A percentile compares a stretch with the other conserved stretches of the same genome.
phyloP scores from a whole-genome alignment of 352 stramenopile genomes.

The Peronospora belbahrii region DNA sequence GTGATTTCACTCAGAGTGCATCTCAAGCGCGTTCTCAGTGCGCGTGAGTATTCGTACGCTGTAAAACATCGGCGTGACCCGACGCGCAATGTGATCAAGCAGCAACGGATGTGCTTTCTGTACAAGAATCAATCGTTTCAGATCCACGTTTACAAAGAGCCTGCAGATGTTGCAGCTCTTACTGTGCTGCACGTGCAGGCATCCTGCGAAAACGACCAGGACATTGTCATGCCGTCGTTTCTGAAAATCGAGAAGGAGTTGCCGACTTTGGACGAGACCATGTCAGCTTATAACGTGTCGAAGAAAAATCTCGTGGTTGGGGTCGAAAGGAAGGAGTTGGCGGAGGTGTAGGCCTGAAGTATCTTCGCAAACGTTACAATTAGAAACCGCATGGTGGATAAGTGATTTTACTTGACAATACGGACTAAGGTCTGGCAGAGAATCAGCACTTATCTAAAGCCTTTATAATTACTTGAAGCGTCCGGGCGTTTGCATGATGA shows the following conservation, averaged over 20 bases:
- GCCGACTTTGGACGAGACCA: constrained; percentile 42
- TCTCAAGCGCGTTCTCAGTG: constrained; percentile 75
- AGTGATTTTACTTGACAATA: constrained; percentile 1
- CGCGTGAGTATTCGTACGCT: constrained; percentile 78
- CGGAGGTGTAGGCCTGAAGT: constrained; percentile 10
- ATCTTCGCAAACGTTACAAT: constrained; percentile 8
- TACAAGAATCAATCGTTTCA: constrained; percentile 85
- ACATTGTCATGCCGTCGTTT: constrained; percentile 66
- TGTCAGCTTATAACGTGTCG: constrained; percentile 80
- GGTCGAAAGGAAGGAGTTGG: constrained; percentile 9
- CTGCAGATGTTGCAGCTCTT: constrained; percentile 44
- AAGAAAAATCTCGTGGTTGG: constrained; percentile 30
- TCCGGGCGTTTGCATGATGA: no score
- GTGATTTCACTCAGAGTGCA: constrained; percentile 42
- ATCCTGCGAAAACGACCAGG: constrained; percentile 44
- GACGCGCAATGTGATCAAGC: constrained; percentile 74
- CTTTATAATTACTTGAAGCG: constrained; percentile 8
- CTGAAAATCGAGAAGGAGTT: constrained; percentile 67
- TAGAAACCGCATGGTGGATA: constrained; percentile 15
- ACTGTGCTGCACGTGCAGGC: constrained; percentile 73
- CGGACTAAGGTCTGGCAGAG: not conserved
- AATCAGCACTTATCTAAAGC: constrained; percentile 4
- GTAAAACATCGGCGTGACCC: constrained; percentile 68
- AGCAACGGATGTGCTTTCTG: constrained; percentile 82
- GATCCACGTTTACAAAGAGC: constrained; percentile 84